phyloP scores from a whole-genome alignment of 768 basidiomycete genomes.

The Calocera cornea region DNA sequence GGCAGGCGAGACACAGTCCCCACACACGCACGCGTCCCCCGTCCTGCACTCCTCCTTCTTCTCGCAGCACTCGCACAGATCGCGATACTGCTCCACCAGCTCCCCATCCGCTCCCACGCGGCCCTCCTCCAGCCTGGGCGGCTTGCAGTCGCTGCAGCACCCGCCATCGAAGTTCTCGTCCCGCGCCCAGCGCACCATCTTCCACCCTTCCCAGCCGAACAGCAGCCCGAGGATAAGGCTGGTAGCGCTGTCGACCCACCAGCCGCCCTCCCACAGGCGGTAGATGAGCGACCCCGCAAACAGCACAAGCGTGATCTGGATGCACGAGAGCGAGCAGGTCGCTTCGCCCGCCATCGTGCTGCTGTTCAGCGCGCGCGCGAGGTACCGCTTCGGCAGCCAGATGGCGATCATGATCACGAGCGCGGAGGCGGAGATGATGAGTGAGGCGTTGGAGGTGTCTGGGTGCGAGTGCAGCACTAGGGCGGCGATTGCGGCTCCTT shows the following conservation, averaged over 20 bases:
- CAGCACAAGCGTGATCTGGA: conserved; percentile 32
- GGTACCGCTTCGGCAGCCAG: conserved; percentile 34
- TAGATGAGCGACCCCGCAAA: conserved; percentile 32
- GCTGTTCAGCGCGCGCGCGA: conserved; percentile 34
- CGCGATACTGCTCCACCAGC: conserved; percentile 7
- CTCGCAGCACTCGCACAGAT: conserved; percentile 13
- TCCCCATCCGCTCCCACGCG: conserved; percentile 1
- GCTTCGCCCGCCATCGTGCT: conserved; percentile 35
- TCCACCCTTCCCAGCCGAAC: conserved; percentile 35
- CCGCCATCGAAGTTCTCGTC: conserved; percentile 28
- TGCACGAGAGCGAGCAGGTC: conserved; percentile 32
- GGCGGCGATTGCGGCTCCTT: conserved; percentile 25
- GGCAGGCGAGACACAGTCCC: not conserved
- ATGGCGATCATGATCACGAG: conserved; percentile 30
- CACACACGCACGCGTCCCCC: conserved; percentile 4
- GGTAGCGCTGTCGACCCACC: conserved; percentile 38
- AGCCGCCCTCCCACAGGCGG: conserved; percentile 32
- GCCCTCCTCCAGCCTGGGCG: conserved; percentile 14
- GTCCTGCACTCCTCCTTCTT: conserved; percentile 11
- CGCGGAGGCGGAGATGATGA: conserved; percentile 33
- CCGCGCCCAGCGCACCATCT: conserved; percentile 32
- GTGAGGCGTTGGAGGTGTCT: conserved; percentile 27
- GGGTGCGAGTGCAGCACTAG: conserved; percentile 29
- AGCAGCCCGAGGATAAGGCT: conserved; percentile 29
- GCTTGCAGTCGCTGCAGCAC: conserved; percentile 23